A percentile compares a stretch with the other conserved stretches of the same genome.
Conservation (phyloP, 2,329 filamentous ascomycete species). For the Cladophialophora immunda region DNA sequence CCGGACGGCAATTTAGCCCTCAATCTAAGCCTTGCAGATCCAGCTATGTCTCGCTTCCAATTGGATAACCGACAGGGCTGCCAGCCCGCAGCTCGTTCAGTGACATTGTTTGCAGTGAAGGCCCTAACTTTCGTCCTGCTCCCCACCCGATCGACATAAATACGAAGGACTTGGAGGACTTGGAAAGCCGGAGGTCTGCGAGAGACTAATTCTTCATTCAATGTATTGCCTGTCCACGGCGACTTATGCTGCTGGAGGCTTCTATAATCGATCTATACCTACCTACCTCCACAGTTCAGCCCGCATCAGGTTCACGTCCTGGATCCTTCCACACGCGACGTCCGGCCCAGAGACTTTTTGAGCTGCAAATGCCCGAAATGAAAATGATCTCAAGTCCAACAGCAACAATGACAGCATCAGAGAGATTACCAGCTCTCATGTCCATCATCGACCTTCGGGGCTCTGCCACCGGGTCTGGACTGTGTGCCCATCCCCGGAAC, state of each 20-base stretch:
- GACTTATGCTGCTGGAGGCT: not conserved
- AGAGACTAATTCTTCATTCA: not conserved
- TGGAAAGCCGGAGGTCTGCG: not conserved
- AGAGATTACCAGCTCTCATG: not conserved
- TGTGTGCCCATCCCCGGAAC: not conserved
- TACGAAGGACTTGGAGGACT: not conserved
- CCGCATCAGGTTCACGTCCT: too few relatives aligned
- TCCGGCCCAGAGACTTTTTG: not conserved
- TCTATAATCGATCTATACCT: not conserved
- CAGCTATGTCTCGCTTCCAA: not conserved
- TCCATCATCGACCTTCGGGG: constrained; percentile 8
- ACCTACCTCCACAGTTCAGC: not conserved
- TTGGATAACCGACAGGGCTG: constrained; percentile 1
- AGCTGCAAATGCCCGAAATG: not conserved
- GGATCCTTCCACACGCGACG: not conserved
- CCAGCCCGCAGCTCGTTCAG: not conserved
- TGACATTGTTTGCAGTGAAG: not conserved
- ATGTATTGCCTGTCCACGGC: not conserved
- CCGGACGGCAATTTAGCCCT: not conserved
- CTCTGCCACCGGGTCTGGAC: not conserved
- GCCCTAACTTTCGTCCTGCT: not conserved
- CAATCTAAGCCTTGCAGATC: not conserved
- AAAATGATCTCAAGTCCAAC: not conserved
- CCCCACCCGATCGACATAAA: not conserved
- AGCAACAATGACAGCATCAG: not conserved